A percentile compares a stretch with the other conserved stretches of the same genome.
phyloP scores from a whole-genome alignment of 345 rosid genomes.

The Leavenworthia alabamica region DNA sequence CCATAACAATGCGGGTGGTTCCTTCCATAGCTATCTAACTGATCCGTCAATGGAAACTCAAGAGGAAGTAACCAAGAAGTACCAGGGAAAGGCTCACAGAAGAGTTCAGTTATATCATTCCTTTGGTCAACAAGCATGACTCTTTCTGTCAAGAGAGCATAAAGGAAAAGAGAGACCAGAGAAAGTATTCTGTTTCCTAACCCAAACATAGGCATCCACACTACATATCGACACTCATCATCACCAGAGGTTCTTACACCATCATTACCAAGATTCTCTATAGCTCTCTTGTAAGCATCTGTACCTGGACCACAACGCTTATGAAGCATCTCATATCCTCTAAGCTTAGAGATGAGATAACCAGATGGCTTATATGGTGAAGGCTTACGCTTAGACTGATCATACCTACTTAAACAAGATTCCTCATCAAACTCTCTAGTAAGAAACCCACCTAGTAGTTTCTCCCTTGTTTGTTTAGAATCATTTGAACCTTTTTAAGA shows the following conservation, averaged over 20 bases:
- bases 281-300: conserved; percentile 39
- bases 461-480: conserved; percentile 24
- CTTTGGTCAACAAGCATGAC: conserved; percentile 56
- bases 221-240: too few species aligned
- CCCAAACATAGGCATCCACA: too few species aligned
- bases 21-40: conserved; percentile 34
- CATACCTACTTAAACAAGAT: conserved; percentile 48
- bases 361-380: conserved; percentile 37
- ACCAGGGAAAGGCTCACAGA: conserved; percentile 59
- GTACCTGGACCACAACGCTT: conserved; percentile 54
- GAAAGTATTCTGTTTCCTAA: too few species aligned
- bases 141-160: too few species aligned
- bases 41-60: conserved; percentile 43
- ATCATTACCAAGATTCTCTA: conserved; percentile 33
- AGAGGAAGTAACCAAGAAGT: conserved; percentile 58
- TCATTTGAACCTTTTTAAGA: conserved; percentile 23
- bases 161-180: too few species aligned
- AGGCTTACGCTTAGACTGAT: conserved; percentile 32
- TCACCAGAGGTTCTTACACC: too few species aligned
- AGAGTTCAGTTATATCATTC: conserved; percentile 45
- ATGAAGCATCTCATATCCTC: conserved; percentile 55
- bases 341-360: conserved; percentile 43
- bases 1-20: conserved; percentile 13
- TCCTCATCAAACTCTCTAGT: conserved; percentile 37
- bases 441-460: conserved; percentile 47